Evolutionary conservation across 116 monocot genomes (phyloP), one percentile per base, ranked within the genome.

Genomic region (Cymodocea nodosa): DNA sequence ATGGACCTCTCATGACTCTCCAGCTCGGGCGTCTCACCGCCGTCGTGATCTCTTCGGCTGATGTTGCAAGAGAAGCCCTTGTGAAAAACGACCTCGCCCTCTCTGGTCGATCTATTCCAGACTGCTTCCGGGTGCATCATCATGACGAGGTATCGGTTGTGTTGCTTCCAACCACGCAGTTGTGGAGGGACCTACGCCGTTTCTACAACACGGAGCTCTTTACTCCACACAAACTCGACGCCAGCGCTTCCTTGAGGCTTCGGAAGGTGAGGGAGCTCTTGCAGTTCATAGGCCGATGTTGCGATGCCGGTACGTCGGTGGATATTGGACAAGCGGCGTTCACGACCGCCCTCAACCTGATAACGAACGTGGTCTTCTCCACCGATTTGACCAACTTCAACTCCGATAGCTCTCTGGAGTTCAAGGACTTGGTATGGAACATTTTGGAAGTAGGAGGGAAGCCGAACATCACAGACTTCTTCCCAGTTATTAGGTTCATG

Each of bases 401-500:
- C n/a, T n/a, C n/a, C n/a, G n/a, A n/a, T 60, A n/a, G n/a, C n/a
- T n/a, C n/a, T n/a, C n/a, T n/a, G n/a, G n/a, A n/a, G n/a, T n/a
- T n/a, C n/a, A n/a, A n/a, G n/a, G n/a, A n/a, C n/a, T n/a, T n/a
- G n/a, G n/a, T n/a, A n/a, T n/a, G n/a, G n/a, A n/a, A n/a, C n/a
- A n/a, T n/a, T n/a, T n/a, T n/a, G n/a, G n/a, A n/a, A n/a, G n/a
- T n/a, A n/a, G n/a, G n/a, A n/a, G 19, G 67, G 44, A 60, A 20
- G 4, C 73, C 86, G 16, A 86, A 82, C 51, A 1, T 80, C 40
- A 64, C 79, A 0, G 71, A 86, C 62, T 79, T 61, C 69, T 82
- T 79, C 56, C 82, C 79, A 2, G 34, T 76, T 52, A 65, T 83
- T 23, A 14, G 63, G 34, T 30, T 35, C 40, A 22, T 79, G 2